Base-by-base conservation (phyloP, 495 filamentous ascomycete genomes). In the Parathielavia appendiculata region DNA sequence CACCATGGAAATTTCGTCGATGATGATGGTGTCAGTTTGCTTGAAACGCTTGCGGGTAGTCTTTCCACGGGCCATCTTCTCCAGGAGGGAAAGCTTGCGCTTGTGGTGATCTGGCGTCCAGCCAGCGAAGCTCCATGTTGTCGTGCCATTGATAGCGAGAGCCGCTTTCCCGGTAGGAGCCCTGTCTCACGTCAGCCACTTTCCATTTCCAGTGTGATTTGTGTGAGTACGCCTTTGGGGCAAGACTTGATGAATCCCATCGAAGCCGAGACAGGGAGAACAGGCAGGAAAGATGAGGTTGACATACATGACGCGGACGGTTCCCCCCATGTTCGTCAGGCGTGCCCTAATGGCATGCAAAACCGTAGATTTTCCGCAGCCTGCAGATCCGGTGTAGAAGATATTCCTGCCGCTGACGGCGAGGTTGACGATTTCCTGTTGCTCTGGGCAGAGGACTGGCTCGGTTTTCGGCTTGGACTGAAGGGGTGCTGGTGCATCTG, bases 381-480 rank as follows among this genome's bases (percentile, higher is more conserved):
- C 83, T 5, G 83, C 83, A 0, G 80, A 80, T 11, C 83, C 83
- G 0, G 83, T 85, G 61, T 80, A 84, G 63, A 85, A 86, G 10
- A 85, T 78, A 50, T 86, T 86, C 13, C 57, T 36, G 0, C 80
- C 75, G 8, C 57, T 67, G 20, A 74, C 57, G 13, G 81, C 81
- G 8, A 81, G 63, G 2, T 78, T 63, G 3, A 84, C 77, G 1
- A 84, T 52, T 11, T 61, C 65, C 11, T 58, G 59, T 57, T 85
- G 81, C 58, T 82, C 80, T 9, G 65, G 60, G 49, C 72, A 75
- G 7, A 81, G 68, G 7, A 44, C 6, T 6, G 61, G 69, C 43
- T 66, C 62, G 3, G 23, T 23, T 26, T 11, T 35, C 13, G 39
- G 38, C 38, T 35, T 14, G 6, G 17, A 5, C 35, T 14, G 35